Evolutionary conservation across 176 grass and related monocot species (phyloP), one percentile per base, ranked within the genome.

Genomic region (Cymbopogon citratus): DNA sequence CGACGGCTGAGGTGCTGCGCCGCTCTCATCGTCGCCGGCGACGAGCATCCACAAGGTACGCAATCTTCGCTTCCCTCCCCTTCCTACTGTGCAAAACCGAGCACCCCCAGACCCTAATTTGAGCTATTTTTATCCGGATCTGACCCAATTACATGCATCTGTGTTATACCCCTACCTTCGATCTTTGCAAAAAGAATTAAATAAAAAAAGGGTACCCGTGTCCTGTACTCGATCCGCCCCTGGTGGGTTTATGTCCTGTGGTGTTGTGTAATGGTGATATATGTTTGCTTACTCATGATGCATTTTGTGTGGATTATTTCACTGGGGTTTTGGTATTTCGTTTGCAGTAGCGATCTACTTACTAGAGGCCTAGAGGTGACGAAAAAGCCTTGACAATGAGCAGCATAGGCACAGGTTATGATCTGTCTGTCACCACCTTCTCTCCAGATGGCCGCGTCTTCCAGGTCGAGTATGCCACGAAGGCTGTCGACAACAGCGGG

Each of bases 401-500:
- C 73, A 97, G 90, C 93, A 97, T 93, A 87, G 90, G 93, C 81
- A 97, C 93, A 45, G 93, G 93, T 41, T 97, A 97, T 65, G 93
- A 97, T 89, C 80, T 97, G 40, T 97, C 93, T 14, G 93, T 97
- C 66, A 97, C 93, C 67, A 97, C 93, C 73, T 97, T 97, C 88
- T 97, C 88, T 54, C 93, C 93, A 1, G 93, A 96, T 36, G 93
- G 93, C 3, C 82, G 93, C 5, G 93, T 96, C 67, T 97, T 97
- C 86, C 93, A 97, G 88, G 91, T 97, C 60, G 90, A 97, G 84
- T 97, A 97, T 48, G 93, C 93, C 73, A 89, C 86, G 31, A 97
- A 97, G 69, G 93, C 90, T 62, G 93, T 97, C 68, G 93, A 93
- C 83, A 97, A 97, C 63, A 93, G 93, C 88, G 93, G 93, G 93